Conservation (phyloP, 2,329 filamentous ascomycete genomes). For the Dendryphion nanum region DNA sequence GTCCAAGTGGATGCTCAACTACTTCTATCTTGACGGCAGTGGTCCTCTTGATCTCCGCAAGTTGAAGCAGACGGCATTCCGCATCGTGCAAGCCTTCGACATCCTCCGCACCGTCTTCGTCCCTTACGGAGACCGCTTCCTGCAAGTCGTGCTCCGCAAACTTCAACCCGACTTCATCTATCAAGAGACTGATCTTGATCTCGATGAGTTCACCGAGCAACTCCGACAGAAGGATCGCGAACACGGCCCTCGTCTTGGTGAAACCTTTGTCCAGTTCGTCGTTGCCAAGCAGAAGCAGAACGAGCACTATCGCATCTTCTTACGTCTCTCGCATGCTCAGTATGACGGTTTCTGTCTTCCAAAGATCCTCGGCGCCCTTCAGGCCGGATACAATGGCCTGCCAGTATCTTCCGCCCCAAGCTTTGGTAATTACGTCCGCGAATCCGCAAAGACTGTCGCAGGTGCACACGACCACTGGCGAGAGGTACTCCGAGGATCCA, state of each 20-base stretch:
- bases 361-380: conserved; percentile 26
- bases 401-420: conserved; percentile 30
- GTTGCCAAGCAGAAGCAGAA: conserved; percentile 30
- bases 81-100: conserved; percentile 32
- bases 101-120: conserved; percentile 37
- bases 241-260: conserved; percentile 26
- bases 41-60: conserved; percentile 31
- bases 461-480: conserved; percentile 33
- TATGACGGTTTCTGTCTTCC: conserved; percentile 35
- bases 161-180: conserved; percentile 31
- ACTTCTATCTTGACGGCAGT: conserved; percentile 32
- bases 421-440: conserved; percentile 31
- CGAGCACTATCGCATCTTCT: conserved; percentile 28
- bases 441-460: conserved; percentile 24
- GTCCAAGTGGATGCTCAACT: conserved; percentile 37
- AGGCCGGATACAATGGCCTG: conserved; percentile 32
- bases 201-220: conserved; percentile 27
- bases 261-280: conserved; percentile 32
- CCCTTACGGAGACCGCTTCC: conserved; percentile 31
- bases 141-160: conserved; percentile 32
- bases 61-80: conserved; percentile 29
- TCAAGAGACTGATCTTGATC: conserved; percentile 27
- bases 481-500: conserved; percentile 29
- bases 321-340: conserved; percentile 35
- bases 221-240: conserved; percentile 29